A percentile compares a stretch with the other conserved stretches of the same genome.
Conservation (phyloP, 371 early-diverging fungal genomes). For the Mortierella sp. region DNA sequence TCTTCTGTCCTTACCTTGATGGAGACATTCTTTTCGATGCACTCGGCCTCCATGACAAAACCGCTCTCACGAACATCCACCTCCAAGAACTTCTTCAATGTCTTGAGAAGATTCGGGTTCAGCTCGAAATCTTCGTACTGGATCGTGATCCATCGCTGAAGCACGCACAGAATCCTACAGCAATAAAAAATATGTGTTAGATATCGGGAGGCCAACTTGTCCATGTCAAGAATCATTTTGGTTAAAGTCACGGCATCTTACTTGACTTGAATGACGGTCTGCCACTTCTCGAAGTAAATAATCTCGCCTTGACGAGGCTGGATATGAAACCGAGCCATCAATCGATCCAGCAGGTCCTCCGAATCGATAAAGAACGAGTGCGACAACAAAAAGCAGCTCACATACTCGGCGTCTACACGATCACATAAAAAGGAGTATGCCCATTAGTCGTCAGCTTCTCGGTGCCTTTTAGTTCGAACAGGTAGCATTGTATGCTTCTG, state of each 20-base stretch:
- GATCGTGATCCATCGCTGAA: slow-evolving; percentile 73
- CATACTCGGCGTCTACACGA: slow-evolving; percentile 73
- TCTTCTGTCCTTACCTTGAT: slow-evolving; percentile 44
- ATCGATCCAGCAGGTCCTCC: slow-evolving; percentile 62
- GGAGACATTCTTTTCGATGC: slow-evolving; percentile 40
- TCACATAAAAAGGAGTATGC: not conserved
- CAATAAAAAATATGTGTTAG: not conserved
- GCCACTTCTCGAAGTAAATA: slow-evolving; percentile 73
- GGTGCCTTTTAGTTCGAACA: not conserved
- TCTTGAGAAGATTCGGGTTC: slow-evolving; percentile 58
- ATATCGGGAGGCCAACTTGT: not conserved
- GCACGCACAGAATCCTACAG: slow-evolving; percentile 68
- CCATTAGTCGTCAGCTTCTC: not conserved
- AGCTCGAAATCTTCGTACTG: slow-evolving; percentile 70
- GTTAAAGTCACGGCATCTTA: slow-evolving; percentile 37
- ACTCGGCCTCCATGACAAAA: slow-evolving; percentile 60
- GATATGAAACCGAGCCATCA: slow-evolving; percentile 70
- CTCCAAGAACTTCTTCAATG: slow-evolving; percentile 59
- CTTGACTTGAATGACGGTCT: slow-evolving; percentile 74
- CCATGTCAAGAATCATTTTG: not conserved
- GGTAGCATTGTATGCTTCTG: no score
- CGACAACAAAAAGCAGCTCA: slow-evolving; percentile 69
- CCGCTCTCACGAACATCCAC: slow-evolving; percentile 54
- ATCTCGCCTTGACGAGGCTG: slow-evolving; percentile 64
- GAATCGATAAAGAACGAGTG: slow-evolving; percentile 72